Conservation (phyloP, 768 basidiomycete genomes). For the Lentinula raphanica region DNA sequence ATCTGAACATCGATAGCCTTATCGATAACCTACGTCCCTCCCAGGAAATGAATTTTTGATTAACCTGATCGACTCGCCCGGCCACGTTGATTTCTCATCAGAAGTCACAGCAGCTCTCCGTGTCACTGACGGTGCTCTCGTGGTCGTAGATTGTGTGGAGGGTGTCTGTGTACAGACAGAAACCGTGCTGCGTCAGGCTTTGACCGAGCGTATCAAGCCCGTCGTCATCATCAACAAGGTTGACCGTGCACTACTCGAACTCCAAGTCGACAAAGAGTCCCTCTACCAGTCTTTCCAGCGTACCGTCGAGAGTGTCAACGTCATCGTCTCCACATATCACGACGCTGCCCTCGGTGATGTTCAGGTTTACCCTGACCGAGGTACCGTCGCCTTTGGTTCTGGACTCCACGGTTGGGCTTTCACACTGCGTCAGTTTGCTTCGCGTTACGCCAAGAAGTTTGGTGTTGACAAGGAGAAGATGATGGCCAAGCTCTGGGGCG, state of each 20-base stretch:
- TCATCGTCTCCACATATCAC: constrained; percentile 96
- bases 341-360: constrained; percentile 93
- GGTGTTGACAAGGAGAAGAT: constrained; percentile 99
- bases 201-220: constrained; percentile 98
- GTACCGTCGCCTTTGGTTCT: constrained; percentile 97
- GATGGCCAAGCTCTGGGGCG: constrained; percentile 97
- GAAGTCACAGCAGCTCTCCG: constrained; percentile 99
- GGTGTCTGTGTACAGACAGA: constrained; percentile 99
- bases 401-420: constrained; percentile 99
- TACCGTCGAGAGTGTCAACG: constrained; percentile 97
- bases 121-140: constrained; percentile 98
- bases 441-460: constrained; percentile 95
- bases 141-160: constrained; percentile 99
- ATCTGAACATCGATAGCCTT: background rate
- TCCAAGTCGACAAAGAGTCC: constrained; percentile 94
- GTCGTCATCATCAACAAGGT: constrained; percentile 99
- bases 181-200: constrained; percentile 95
- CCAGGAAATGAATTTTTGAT: constrained; percentile 94
- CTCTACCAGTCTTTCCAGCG: constrained; percentile 97
- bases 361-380: constrained; percentile 97
- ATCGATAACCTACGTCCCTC: background rate
- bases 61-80: constrained; percentile 99
- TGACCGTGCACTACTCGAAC: constrained; percentile 97
- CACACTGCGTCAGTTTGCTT: constrained; percentile 96
- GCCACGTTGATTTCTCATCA: constrained; percentile 99